Evolutionary conservation across 352 stramenopile genomes (phyloP).

Genomic region (Globisporangium nunn): DNA sequence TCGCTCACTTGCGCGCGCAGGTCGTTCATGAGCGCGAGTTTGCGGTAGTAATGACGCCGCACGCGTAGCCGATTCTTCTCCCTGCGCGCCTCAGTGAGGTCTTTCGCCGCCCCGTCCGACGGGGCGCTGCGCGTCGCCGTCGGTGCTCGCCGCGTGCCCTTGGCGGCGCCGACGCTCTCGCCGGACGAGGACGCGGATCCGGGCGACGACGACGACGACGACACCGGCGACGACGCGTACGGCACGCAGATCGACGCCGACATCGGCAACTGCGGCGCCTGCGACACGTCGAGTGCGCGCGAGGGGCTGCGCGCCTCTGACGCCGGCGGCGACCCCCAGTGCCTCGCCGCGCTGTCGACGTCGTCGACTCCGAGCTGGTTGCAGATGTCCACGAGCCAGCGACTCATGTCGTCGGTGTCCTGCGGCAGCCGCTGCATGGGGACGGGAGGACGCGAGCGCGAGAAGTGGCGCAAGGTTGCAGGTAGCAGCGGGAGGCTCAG

Average conservation of each 20-base stretch:
- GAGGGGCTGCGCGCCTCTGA: slow-evolving; percentile 1
- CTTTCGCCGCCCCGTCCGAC: not conserved
- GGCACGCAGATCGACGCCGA: not conserved
- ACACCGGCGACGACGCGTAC: not conserved
- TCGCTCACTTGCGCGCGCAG: slow-evolving; percentile 12
- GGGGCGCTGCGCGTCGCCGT: not conserved
- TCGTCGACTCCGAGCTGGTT: slow-evolving; percentile 7
- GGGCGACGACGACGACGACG: slow-evolving; percentile 7
- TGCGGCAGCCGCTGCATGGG: not conserved
- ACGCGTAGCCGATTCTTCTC: slow-evolving; percentile 17
- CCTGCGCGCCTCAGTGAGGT: slow-evolving; percentile 6
- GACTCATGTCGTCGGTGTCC: slow-evolving; percentile 9
- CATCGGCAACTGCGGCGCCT: not conserved
- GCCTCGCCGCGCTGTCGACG: not conserved
- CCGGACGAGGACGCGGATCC: slow-evolving; percentile 10
- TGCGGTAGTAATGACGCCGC: slow-evolving; percentile 17
- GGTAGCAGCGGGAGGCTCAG: no score
- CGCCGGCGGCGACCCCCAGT: not conserved
- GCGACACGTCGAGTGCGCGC: not conserved
- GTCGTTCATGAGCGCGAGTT: slow-evolving; percentile 15
- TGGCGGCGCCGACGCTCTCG: slow-evolving; percentile 1
- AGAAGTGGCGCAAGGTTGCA: no score
- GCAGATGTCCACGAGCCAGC: slow-evolving; percentile 16
- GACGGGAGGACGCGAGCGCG: no score
- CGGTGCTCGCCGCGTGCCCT: not conserved